Percentiles rank a stretch among this genome's conserved stretches.
Conservation (phyloP, 1,139 yeast species). For the Meyerozyma guilliermondii region DNA sequence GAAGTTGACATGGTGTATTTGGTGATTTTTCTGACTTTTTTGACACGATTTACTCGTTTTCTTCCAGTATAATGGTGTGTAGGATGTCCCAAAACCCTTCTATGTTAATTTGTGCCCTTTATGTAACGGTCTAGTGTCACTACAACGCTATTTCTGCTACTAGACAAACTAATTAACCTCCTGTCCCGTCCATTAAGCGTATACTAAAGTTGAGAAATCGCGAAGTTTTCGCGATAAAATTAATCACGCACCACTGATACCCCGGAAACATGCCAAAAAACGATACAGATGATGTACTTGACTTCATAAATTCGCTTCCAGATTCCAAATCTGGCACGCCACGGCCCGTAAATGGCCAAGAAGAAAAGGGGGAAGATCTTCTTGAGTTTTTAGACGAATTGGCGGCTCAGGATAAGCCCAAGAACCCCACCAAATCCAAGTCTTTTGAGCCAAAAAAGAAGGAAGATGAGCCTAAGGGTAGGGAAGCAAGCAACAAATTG, state of each 20-base stretch:
- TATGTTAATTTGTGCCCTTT: too few species aligned
- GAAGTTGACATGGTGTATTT: too few species aligned
- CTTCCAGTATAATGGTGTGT: too few species aligned
- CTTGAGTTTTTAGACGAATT: slow-evolving; percentile 85
- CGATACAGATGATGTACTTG: slow-evolving; percentile 72
- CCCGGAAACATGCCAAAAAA: slow-evolving; percentile 7
- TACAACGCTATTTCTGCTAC: too few species aligned
- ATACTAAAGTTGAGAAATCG: too few species aligned
- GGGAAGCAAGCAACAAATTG: slow-evolving; percentile 6
- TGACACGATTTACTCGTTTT: too few species aligned
- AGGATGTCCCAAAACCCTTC: too few species aligned
- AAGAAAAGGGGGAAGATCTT: slow-evolving; percentile 61
- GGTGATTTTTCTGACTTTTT: too few species aligned
- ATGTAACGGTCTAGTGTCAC: too few species aligned
- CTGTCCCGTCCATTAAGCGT: too few species aligned
- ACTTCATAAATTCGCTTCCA: slow-evolving; percentile 84
- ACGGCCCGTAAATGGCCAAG: slow-evolving; percentile 16
- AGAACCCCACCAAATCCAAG: slow-evolving; percentile 17
- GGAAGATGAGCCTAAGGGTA: slow-evolving; percentile 6
- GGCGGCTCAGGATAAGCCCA: slow-evolving; percentile 41
- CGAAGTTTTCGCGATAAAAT: neutral
- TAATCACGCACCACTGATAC: neutral
- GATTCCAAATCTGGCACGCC: slow-evolving; percentile 47
- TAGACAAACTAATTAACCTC: too few species aligned
- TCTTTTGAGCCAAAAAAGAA: slow-evolving; percentile 9